Evolutionary conservation across 148 eudicot species (phyloP).

Genomic region (Spergularia marina): DNA sequence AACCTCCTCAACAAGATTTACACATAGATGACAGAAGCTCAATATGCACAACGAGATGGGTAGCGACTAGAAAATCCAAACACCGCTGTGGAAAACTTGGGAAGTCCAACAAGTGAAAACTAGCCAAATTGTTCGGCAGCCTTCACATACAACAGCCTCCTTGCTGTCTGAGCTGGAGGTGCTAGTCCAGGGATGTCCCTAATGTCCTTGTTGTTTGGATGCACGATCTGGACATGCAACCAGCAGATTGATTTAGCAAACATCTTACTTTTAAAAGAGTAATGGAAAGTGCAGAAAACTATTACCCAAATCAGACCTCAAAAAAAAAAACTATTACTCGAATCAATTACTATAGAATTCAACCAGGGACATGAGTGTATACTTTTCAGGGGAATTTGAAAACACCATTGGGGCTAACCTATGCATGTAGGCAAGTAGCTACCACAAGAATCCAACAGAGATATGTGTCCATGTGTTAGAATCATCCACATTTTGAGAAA

Average conservation of each 20-base stretch:
- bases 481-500: too few species aligned
- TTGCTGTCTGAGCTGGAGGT: slow-evolving; percentile 80
- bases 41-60: slow-evolving; percentile 28
- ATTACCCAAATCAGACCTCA: too few species aligned
- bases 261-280: background rate
- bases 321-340: too few species aligned
- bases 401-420: too few species aligned
- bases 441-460: too few species aligned
- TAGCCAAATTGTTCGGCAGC: slow-evolving; percentile 31
- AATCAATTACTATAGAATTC: too few species aligned
- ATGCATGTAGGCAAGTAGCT: too few species aligned
- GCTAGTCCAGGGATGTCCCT: slow-evolving; percentile 93
- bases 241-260: background rate
- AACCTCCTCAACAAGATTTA: slow-evolving; percentile 32
- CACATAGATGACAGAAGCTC: slow-evolving; percentile 24
- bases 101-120: background rate
- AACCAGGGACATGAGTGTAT: too few species aligned
- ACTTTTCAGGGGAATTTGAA: too few species aligned
- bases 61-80: slow-evolving; percentile 14
- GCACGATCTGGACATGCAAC: slow-evolving; percentile 50
- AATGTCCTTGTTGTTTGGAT: slow-evolving; percentile 81
- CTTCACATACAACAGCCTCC: slow-evolving; percentile 62
- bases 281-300: too few species aligned
- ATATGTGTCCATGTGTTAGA: too few species aligned
- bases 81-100: slow-evolving; percentile 6